Evolutionary conservation across 2,329 filamentous ascomycete genomes (phyloP), one percentile per base, ranked within the genome.

Genomic region (Fusarium sp.): DNA sequence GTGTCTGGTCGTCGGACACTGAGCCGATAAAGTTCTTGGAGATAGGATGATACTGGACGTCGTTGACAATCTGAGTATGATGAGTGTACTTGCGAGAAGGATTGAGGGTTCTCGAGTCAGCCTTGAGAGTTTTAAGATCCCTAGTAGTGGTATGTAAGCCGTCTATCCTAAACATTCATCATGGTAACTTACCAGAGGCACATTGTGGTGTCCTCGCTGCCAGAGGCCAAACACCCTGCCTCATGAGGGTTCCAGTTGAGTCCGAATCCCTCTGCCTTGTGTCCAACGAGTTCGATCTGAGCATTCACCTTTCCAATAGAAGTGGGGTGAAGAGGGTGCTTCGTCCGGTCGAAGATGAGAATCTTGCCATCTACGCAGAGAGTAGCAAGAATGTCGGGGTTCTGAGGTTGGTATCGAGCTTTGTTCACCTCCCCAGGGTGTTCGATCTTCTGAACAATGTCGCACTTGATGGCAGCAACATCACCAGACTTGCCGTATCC

Each of bases 341-440:
- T 98, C 49, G 94, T 96, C 67, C 94, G 89, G 79, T 99, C 95
- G 79, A 96, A 99, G 68, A 99, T 88, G 75, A 98, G 88, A 38
- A 97, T 91, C 67, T 88, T 90, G 62, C 92, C 91, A 75, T 97
- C 91, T 7, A 92, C 87, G 65, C 92, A 93, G 78, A 97, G 89
- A 0, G 95, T 97, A 4, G 95, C 95, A 70, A 99, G 96, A 55
- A 99, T 88, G 72, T 99, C 93, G 6, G 94, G 93, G 73, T 99
- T 99, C 76, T 98, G 94, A 11, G 95, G 95, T 78, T 97, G 93
- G 75, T 98, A 98, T 68, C 95, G 89, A 13, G 95, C 96, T 81
- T 98, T 99, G 84, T 99, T 99, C 74, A 99, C 93, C 77, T 99
- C 95, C 64, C 92, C 91, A 13, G 93, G 93, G 75, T 99, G 95